Conservation (phyloP, 139 green algal species). For the Chlamydomonas applanata region DNA sequence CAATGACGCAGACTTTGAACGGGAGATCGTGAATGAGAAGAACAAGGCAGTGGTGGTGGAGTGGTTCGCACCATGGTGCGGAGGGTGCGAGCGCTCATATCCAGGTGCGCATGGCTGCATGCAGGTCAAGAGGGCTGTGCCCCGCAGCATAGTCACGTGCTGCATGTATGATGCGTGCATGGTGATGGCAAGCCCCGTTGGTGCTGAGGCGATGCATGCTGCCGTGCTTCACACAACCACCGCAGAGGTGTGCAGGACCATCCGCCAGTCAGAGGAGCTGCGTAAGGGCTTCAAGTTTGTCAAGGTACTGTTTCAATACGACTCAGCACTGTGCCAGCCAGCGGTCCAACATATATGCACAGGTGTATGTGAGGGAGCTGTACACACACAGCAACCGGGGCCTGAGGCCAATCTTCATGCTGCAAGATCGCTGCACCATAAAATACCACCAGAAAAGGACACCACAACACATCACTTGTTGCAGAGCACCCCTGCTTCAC, state of each 20-base stretch:
- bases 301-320: no score
- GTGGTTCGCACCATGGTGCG: conserved; percentile 39
- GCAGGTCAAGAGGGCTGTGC: no score
- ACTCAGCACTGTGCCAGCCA: not conserved
- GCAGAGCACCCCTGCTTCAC: not conserved
- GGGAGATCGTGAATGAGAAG: no score
- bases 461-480: not conserved
- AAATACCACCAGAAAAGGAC: not conserved
- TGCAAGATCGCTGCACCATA: not conserved
- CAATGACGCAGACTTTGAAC: no score
- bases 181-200: no score
- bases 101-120: conserved; percentile 7
- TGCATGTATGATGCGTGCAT: no score
- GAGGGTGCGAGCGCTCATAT: conserved; percentile 45
- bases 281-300: conserved; percentile 45
- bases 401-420: not conserved
- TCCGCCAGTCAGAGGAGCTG: conserved; percentile 27
- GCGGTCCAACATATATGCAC: not conserved
- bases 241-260: conserved; percentile 33
- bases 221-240: no score
- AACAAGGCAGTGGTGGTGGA: conserved; percentile 40
- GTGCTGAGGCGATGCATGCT: no score
- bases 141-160: no score
- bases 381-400: not conserved
- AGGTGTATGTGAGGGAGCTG: not conserved